Percentiles rank a stretch among this genome's conserved stretches.
phyloP scores from a whole-genome alignment of 305 asterid genomes.

The Fraxinus nigra region DNA sequence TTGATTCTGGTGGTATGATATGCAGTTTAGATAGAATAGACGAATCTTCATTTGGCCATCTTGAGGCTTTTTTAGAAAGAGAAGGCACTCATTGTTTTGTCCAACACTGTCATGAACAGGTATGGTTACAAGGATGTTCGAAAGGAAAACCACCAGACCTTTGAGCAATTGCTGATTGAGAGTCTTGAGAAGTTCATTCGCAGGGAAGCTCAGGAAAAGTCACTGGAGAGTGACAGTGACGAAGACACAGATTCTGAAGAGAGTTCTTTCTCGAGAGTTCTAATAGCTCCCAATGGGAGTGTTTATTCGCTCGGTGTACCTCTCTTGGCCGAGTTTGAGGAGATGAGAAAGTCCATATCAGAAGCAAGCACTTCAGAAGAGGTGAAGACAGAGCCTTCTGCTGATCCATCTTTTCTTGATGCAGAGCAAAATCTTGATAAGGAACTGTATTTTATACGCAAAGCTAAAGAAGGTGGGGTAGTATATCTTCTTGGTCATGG shows the following conservation, averaged over 20 bases:
- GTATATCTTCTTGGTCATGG: conserved; percentile 99
- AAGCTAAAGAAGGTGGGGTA: conserved; percentile 90
- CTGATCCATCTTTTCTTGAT: conserved; percentile 44
- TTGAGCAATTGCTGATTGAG: conserved; percentile 94
- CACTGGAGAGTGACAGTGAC: conserved; percentile 87
- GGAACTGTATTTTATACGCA: conserved; percentile 84
- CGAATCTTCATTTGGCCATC: neutral
- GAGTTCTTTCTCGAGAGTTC: conserved; percentile 57
- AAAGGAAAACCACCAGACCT: conserved; percentile 91
- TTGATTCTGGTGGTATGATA: neutral
- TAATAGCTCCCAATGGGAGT: conserved; percentile 89
- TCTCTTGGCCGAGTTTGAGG: conserved; percentile 71
- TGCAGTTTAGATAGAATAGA: neutral
- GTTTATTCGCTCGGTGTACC: conserved; percentile 82
- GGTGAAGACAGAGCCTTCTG: conserved; percentile 40
- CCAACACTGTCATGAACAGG: conserved; percentile 46
- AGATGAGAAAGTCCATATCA: conserved; percentile 41
- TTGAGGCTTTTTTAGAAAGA: conserved; percentile 15
- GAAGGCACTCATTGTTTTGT: conserved; percentile 8
- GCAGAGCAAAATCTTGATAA: conserved; percentile 86
- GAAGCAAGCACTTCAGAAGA: conserved; percentile 52
- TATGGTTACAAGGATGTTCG: conserved; percentile 98
- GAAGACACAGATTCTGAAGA: conserved; percentile 74
- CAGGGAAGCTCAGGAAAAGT: conserved; percentile 93
- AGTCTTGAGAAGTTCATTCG: conserved; percentile 96